Conservation (phyloP, 2,329 filamentous ascomycete genomes). For the Cladophialophora psammophila region DNA sequence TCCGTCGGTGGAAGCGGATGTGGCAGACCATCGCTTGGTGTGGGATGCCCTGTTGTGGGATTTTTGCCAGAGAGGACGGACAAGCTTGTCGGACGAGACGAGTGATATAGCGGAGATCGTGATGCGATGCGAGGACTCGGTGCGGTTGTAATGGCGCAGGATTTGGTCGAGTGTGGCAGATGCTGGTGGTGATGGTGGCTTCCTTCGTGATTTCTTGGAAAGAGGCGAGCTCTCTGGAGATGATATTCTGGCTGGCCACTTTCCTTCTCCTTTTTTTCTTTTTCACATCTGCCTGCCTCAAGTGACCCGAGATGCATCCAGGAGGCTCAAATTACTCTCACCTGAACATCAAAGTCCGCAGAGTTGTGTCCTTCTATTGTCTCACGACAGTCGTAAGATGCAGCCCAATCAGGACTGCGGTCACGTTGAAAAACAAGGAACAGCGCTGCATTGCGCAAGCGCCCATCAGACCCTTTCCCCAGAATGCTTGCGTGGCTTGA, state of each 20-base stretch:
- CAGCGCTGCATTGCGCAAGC: background rate
- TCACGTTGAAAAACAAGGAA: background rate
- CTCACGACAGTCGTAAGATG: background rate
- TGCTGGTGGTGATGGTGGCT: background rate
- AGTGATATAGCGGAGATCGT: background rate
- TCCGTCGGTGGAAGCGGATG: conserved; percentile 18
- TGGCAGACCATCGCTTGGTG: conserved; percentile 9
- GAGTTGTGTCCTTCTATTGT: background rate
- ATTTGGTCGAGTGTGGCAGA: background rate
- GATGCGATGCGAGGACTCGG: background rate
- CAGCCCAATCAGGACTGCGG: background rate
- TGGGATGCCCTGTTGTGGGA: background rate
- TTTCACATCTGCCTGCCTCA: background rate
- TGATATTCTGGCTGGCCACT: no score
- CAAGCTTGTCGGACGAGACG: background rate
- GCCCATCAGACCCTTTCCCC: conserved; percentile 2
- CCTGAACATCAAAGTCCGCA: background rate
- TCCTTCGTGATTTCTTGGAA: background rate
- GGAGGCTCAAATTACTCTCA: background rate
- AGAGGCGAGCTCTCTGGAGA: background rate
- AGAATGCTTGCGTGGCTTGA: conserved; percentile 25
- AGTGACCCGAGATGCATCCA: background rate
- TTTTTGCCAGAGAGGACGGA: background rate
- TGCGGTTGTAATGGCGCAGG: background rate
- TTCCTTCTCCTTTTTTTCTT: background rate